These are phyloP conservation scores for Leptomonas pyrrhocoris DNA, from an alignment of 208 protist genomes.

Conservation along the genomic window DNA sequence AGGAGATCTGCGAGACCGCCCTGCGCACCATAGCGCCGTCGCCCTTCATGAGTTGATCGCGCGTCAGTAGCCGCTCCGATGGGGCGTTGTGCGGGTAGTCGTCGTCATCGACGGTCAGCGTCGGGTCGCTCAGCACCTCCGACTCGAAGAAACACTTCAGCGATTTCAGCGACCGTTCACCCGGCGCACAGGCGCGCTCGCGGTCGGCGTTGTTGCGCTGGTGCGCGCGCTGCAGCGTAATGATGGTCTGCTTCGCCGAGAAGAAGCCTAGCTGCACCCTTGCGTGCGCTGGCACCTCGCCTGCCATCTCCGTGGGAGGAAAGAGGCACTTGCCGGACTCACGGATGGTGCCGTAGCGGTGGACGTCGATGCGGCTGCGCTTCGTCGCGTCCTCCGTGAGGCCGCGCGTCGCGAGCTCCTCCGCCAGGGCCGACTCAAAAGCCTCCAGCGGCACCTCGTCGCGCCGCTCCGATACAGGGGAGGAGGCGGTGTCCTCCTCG, in stretches of 20 bases:
- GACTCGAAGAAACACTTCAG: conserved; percentile 79
- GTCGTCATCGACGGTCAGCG: conserved; percentile 75
- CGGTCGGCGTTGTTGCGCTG: conserved; percentile 41
- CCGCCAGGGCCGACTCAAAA: conserved; percentile 56
- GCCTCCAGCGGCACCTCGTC: conserved; percentile 38
- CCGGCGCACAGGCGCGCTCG: conserved; percentile 38
- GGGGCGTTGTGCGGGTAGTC: conserved; percentile 69
- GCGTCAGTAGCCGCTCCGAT: conserved; percentile 56
- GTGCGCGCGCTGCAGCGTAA: conserved; percentile 35
- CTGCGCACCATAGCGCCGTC: conserved; percentile 44
- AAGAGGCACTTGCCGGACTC: conserved; percentile 83
- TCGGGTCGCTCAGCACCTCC: conserved; percentile 56
- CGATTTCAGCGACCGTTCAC: conserved; percentile 46
- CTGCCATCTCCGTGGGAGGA: conserved; percentile 50
- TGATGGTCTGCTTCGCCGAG: conserved; percentile 79
- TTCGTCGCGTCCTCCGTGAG: conserved; percentile 46
- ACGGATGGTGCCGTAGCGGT: conserved; percentile 74
- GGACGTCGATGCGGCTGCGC: conserved; percentile 50
- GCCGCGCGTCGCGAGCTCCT: conserved; percentile 39
- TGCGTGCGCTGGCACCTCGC: conserved; percentile 46
- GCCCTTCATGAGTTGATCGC: conserved; percentile 39
- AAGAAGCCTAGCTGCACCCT: conserved; percentile 88
- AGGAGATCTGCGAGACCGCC: conserved; percentile 65
- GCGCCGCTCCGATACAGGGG: conserved; percentile 1
- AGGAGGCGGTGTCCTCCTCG: conserved; percentile 10